Percentiles rank a stretch among this genome's conserved stretches.
Evolutionary conservation across 257 asterid species (phyloP).

Genomic region (Ilex aquifolium): DNA sequence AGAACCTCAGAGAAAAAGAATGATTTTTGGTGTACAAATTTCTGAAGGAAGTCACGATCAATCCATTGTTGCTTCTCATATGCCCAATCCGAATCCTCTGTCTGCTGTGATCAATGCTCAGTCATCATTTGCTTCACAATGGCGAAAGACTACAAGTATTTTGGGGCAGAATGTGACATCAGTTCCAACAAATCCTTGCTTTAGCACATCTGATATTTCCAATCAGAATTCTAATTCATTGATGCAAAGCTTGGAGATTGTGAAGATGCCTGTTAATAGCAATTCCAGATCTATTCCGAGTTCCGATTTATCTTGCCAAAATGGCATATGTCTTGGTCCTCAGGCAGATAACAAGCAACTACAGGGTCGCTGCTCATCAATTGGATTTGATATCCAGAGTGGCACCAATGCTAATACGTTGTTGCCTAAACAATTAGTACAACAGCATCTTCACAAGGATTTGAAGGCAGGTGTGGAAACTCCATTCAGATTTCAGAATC

Average conservation of each 20-base stretch:
- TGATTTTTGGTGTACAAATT: slow-evolving; percentile 65
- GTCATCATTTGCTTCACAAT: slow-evolving; percentile 1
- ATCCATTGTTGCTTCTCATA: slow-evolving; percentile 9
- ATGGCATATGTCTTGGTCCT: slow-evolving; percentile 4
- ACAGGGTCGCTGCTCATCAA: slow-evolving; percentile 17
- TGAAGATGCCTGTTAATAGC: slow-evolving; percentile 12
- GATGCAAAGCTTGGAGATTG: slow-evolving; percentile 18
- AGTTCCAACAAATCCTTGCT: slow-evolving; percentile 2
- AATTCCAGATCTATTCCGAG: slow-evolving; percentile 18
- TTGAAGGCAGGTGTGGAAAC: slow-evolving; percentile 14
- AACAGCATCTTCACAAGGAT: slow-evolving; percentile 12
- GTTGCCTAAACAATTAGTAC: slow-evolving; percentile 6
- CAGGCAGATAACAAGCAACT: slow-evolving; percentile 11
- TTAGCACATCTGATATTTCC: slow-evolving; percentile 14
- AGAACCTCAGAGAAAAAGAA: slow-evolving; percentile 35
- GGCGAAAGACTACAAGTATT: background rate
- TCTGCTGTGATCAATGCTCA: slow-evolving; percentile 1
- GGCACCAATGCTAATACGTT: background rate
- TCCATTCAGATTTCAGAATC: slow-evolving; percentile 8
- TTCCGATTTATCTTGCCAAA: slow-evolving; percentile 15
- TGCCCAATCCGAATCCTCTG: slow-evolving; percentile 7
- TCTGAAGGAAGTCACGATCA: slow-evolving; percentile 36
- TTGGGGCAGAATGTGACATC: background rate
- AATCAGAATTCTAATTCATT: slow-evolving; percentile 23
- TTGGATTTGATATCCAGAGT: slow-evolving; percentile 3